Conservation (phyloP, 2,329 filamentous ascomycete species). For the Macroventuria anomochaeta region DNA sequence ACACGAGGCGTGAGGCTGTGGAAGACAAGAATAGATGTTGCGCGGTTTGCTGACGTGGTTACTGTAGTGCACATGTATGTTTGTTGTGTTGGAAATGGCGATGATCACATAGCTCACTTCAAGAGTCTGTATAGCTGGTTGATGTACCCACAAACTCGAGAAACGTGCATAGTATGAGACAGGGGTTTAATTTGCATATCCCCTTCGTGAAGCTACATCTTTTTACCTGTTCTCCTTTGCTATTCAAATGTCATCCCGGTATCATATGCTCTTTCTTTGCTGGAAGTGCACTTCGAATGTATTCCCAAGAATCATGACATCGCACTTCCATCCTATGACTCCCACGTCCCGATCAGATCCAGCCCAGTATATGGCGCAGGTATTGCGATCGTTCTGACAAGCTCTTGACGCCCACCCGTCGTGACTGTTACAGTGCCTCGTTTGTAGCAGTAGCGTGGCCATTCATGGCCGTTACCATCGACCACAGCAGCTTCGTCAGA, state of each 20-base stretch:
- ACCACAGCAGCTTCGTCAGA: background rate
- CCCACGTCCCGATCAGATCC: background rate
- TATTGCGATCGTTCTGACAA: background rate
- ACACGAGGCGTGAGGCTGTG: slow-evolving; percentile 3
- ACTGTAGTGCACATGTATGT: background rate
- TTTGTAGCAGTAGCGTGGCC: background rate
- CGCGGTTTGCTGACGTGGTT: background rate
- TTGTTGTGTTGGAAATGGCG: background rate
- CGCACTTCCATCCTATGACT: background rate
- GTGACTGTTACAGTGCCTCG: background rate
- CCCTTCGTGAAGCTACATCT: too few relatives aligned
- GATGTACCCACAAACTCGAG: too few relatives aligned
- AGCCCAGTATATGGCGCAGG: too few relatives aligned
- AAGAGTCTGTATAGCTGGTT: too few relatives aligned
- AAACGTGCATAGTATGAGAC: too few relatives aligned
- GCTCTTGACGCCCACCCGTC: background rate
- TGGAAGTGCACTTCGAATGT: too few relatives aligned
- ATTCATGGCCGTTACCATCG: background rate
- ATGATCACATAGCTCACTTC: background rate
- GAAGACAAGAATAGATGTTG: background rate
- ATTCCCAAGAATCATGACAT: background rate
- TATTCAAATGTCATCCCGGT: too few relatives aligned
- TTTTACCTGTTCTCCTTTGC: too few relatives aligned
- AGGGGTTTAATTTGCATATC: too few relatives aligned
- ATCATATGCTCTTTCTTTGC: too few relatives aligned